phyloP scores from a whole-genome alignment of 2,329 filamentous ascomycete genomes.

The Epichloe sp. region DNA sequence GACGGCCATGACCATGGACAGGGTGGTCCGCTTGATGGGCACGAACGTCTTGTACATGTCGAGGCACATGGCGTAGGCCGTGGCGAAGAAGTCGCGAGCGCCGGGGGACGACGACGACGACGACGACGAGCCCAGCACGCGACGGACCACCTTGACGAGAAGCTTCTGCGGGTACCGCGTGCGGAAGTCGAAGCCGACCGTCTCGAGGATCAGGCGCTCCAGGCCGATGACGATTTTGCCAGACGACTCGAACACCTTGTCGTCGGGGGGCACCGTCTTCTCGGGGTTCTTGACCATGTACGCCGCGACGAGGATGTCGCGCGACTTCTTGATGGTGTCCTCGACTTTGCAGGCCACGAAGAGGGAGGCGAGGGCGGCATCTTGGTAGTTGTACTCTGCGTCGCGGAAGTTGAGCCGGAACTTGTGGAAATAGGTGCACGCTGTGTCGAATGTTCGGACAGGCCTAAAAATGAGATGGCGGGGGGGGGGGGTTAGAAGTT shows the following conservation, averaged over 20 bases:
- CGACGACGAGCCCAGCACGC: conserved; percentile 29
- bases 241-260: conserved; percentile 71
- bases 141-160: conserved; percentile 64
- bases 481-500: background rate
- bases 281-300: conserved; percentile 67
- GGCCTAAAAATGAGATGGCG: conserved; percentile 41
- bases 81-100: conserved; percentile 38
- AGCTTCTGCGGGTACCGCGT: conserved; percentile 78
- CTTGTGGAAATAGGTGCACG: conserved; percentile 85
- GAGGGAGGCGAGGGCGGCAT: conserved; percentile 76
- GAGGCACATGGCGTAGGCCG: conserved; percentile 70
- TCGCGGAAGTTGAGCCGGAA: conserved; percentile 81
- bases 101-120: background rate
- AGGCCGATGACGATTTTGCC: conserved; percentile 77
- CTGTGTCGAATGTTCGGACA: conserved; percentile 82
- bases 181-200: conserved; percentile 86
- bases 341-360: conserved; percentile 96
- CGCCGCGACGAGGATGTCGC: conserved; percentile 79
- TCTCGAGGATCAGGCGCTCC: conserved; percentile 85
- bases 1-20: conserved; percentile 72
- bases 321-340: conserved; percentile 93
- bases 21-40: conserved; percentile 76
- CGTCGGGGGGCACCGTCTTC: conserved; percentile 62
- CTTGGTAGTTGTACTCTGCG: conserved; percentile 71
- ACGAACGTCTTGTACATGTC: conserved; percentile 91